Evolutionary conservation across 371 early-diverging fungal genomes (phyloP), one percentile per base, ranked within the genome.

Genomic region (Mortierella sp.): DNA sequence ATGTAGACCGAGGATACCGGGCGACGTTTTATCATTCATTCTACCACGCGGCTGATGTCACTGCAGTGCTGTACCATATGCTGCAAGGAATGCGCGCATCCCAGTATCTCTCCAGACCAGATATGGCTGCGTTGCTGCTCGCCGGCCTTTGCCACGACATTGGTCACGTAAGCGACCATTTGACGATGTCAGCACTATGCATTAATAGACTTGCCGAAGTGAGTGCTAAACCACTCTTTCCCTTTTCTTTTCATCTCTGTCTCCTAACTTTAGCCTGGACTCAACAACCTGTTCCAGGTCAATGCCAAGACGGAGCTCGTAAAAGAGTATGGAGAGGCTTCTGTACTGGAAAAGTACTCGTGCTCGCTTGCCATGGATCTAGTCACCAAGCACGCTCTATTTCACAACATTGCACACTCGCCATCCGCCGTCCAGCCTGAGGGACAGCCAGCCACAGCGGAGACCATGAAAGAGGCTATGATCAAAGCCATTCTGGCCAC

Each of bases 81-180:
- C 79, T 95, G 5, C 79, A 70, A 28, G 84, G 89, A 28, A 83
- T 89, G 64, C 86, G 83, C 37, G 88, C 90, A 0, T 79, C 82
- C 0, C 83, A 83, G 9, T 89, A 89, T 49, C 70, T 94, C 11
- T 82, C 90, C n/a, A 69, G 83, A 21, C 80, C 87, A 11, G 95
- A 95, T 64, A 82, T 90, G 58, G 88, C 90, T 17, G 86, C 90
- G 9, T 70, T 95, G 42, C 72, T 95, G 28, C 86, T 96, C 39
- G 90, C 93, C 34, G 95, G 90, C n/a, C 82, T 96, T 39, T 93
- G 94, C 72, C 97, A 96, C 78, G 97, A 96, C 70, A 89, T 92
- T 56, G 92, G 94, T 39, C 97, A 96, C 79, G 93, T 93, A 90
- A 89, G 91, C 83, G 28, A 44, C 3, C 28, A 24, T 27, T 34